phyloP scores from a whole-genome alignment of 441 rosid genomes.

The Eruca vesicaria region DNA sequence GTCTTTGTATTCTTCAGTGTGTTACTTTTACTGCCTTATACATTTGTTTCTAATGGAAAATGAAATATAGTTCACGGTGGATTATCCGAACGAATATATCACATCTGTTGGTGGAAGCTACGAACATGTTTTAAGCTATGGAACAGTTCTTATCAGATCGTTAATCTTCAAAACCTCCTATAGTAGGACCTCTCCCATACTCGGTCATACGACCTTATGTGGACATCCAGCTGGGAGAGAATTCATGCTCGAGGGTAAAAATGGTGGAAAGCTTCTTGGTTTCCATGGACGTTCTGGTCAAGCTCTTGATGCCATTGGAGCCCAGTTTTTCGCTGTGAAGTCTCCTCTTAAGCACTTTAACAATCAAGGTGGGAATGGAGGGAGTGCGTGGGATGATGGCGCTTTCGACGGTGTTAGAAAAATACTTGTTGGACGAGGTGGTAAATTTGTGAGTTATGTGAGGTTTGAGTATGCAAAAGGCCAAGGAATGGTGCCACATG shows the following conservation, averaged over 20 bases:
- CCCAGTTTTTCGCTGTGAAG: constrained; percentile 11
- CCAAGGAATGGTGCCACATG: constrained; percentile 9
- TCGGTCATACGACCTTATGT: neutral
- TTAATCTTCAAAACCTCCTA: constrained; percentile 20
- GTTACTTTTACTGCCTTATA: neutral
- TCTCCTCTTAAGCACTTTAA: constrained; percentile 22
- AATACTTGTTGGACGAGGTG: constrained; percentile 7
- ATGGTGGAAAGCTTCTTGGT: constrained; percentile 29
- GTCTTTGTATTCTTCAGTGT: neutral
- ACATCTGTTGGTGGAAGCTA: neutral
- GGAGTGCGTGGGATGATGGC: constrained; percentile 30
- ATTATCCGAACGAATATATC: neutral
- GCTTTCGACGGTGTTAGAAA: constrained; percentile 23
- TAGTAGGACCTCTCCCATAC: constrained; percentile 17
- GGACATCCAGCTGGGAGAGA: constrained; percentile 3
- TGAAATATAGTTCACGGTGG: constrained; percentile 11
- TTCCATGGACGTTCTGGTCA: constrained; percentile 32
- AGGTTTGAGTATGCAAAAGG: constrained; percentile 30
- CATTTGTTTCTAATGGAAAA: neutral
- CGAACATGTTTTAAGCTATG: neutral
- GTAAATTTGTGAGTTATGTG: constrained; percentile 7
- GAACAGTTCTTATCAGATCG: neutral
- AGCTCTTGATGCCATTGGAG: constrained; percentile 26
- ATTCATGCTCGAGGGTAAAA: constrained; percentile 17
- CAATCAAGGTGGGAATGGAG: constrained; percentile 21